Evolutionary conservation across 2,329 filamentous ascomycete genomes (phyloP), one percentile per base, ranked within the genome.

Genomic region (Bipolaris sorokiniana): DNA sequence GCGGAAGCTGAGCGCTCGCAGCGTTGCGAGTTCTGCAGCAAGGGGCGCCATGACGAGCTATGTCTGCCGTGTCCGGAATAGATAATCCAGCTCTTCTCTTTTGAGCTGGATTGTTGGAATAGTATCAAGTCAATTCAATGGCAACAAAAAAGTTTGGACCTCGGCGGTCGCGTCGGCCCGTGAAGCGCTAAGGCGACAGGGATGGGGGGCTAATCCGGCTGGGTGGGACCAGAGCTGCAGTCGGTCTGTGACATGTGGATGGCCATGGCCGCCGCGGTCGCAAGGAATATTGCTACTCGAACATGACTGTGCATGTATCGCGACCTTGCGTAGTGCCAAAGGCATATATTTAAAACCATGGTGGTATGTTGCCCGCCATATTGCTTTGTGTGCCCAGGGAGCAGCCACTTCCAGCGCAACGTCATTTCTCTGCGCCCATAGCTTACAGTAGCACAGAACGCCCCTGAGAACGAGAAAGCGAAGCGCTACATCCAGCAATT

Each of bases 401-500:
- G 44, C 38, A 26, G 22, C 9, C 22, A 16, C 46, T 37, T 23
- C 38, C 26, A 33, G 36, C n/a, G 45, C 69, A 72, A 75, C 73
- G 73, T 76, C 73, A 74, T 74, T 74, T 41, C 48, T 54, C 58
- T 18, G 47, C 57, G 54, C 41, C 40, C 42, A 51, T 54, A 67
- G 65, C 74, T 75, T 51, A 76, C 71, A 51, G 51, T 52, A 60
- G 49, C 53, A 56, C 63, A 76, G 75, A 83, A 78, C 70, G 53
- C 72, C 65, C 73, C 80, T 73, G 83, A 85, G 74, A 82, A 86
- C 78, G 83, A 85, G 64, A 99, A 99, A 81, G 93, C 88, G 61
- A 84, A 84, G 67, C 86, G 88, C 74, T 98, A 98, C 78, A 84
- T 97, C 66, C 84, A 86, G 74, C 86, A 88, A 77, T 86, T 99